Evolutionary conservation across 345 rosid genomes (phyloP), one percentile per base, ranked within the genome.

Genomic region (Heritiera littoralis): DNA sequence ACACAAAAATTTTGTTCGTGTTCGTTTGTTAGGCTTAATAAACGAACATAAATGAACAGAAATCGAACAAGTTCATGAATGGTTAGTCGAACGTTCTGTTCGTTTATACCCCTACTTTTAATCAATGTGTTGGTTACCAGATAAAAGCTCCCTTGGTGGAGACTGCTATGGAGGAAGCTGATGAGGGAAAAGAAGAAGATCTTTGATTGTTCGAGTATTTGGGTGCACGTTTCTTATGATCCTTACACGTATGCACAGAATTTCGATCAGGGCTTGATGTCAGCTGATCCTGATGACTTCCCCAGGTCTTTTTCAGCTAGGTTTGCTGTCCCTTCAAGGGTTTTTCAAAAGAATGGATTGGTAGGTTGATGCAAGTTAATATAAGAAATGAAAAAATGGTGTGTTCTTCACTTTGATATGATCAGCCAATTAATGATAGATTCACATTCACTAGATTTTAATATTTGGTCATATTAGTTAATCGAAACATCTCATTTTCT

Each of bases 271-370:
- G 86, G 80, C 6, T 77, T 74, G 17, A 54, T 72, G 40, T 51
- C 48, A 4, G 63, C 71, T 13, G 80, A 79, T 66, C 74, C 84
- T 12, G 88, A 83, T 46, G 72, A 59, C 54, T 38, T 79, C 15
- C 83, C 81, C 68, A 75, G 86, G 17, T 83, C 86, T 30, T 86
- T 86, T 80, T 86, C 88, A 1, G 86, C 88, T 30, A 72, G 88
- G 72, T 86, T 86, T 74, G 84, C 86, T 67, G 84, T 86, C 28
- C 79, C 88, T 35, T 68, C 86, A 3, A 64, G 63, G 63, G 59
- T 51, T 77, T 77, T 65, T 77, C 52, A 77, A 12, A 49, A 60
- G 56, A 60, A 35, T 35, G 38, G 38, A 35, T 35, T 72, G 17
- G 72, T 68, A 30, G 60, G 30, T 35, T 52, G 46, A 72, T 72